These are phyloP conservation scores for Beauveria varroae DNA, from an alignment of 2,329 filamentous ascomycete species.

Conservation along the genomic window DNA sequence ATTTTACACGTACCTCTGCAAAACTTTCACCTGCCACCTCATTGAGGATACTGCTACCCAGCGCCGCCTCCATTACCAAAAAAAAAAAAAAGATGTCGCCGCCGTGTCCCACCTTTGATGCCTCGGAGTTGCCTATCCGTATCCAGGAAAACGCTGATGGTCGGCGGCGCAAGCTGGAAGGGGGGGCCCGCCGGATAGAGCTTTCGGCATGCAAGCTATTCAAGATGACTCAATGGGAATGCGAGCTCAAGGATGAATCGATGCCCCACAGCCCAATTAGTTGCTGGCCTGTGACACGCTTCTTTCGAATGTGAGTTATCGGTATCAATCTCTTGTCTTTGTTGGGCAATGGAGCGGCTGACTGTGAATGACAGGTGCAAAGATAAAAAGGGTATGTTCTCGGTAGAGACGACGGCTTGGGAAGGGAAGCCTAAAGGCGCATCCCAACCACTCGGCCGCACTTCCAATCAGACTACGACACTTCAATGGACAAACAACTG, in stretches of 20 bases:
- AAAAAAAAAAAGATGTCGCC: constrained; percentile 43
- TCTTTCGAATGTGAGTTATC: constrained; percentile 50
- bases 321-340: not conserved
- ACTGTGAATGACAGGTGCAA: constrained; percentile 39
- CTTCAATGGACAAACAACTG: constrained; percentile 26
- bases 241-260: constrained; percentile 43
- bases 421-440: constrained; percentile 29
- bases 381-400: constrained; percentile 49
- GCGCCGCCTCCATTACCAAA: constrained; percentile 30
- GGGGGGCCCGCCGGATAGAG: constrained; percentile 34
- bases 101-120: constrained; percentile 47
- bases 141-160: constrained; percentile 42
- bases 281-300: constrained; percentile 51
- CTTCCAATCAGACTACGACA: not conserved
- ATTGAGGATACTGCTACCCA: constrained; percentile 42
- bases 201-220: constrained; percentile 49
- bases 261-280: constrained; percentile 38
- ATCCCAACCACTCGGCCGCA: not conserved
- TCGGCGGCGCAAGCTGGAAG: constrained; percentile 44
- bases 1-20: constrained; percentile 45
- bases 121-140: constrained; percentile 39
- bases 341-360: not conserved
- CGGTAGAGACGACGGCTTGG: constrained; percentile 58
- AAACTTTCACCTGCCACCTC: constrained; percentile 51
- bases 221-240: constrained; percentile 54